Evolutionary conservation across 202 grass and related monocot species (phyloP), one percentile per base, ranked within the genome.

Genomic region (Panicum hallii): DNA sequence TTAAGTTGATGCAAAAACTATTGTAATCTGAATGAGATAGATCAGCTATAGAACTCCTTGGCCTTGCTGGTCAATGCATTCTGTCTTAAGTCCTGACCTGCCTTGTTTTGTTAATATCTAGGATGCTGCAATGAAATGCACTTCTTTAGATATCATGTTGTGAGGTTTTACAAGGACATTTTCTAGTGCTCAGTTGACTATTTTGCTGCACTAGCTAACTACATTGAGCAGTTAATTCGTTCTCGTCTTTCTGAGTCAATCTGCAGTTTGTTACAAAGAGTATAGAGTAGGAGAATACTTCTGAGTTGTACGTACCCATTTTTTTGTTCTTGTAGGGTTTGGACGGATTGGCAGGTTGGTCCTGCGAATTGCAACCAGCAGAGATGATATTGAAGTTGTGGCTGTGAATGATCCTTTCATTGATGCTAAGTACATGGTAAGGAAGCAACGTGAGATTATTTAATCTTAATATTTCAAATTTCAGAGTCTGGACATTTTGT

Each of bases 351-450:
- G 97, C 43, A 96, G 97, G 78, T 83, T 99, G 66, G 93, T 99
- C 30, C 69, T 99, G 88, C 88, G 97, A 80, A 94, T 99, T 78
- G 97, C 97, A 73, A 91, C 88, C 46, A 81, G 83, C 46, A 93
- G 93, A 90, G 96, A 98, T 63, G 91, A 95, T 82, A 87, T 99
- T 90, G 93, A 99, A 88, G 90, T 99, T 80, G 97, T 99, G 16
- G 93, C 97, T 85, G 91, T 99, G 48, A 99, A 99, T 75, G 97
- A 99, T 90, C 97, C 97, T 80, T 99, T 99, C 43, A 80, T 99
- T 42, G 93, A 99, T 92, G 91, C 97, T 61, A 96, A 99, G 41
- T 99, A 99, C 87, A 99, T 99, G 97, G 97, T 99, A 90, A 76
- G 85, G 63, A 61, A 78, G 54, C 66, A 75, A 19, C 11, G 13